Evolutionary conservation across 2,329 filamentous ascomycete genomes (phyloP).

Genomic region (Fusarium keratoplasticum): DNA sequence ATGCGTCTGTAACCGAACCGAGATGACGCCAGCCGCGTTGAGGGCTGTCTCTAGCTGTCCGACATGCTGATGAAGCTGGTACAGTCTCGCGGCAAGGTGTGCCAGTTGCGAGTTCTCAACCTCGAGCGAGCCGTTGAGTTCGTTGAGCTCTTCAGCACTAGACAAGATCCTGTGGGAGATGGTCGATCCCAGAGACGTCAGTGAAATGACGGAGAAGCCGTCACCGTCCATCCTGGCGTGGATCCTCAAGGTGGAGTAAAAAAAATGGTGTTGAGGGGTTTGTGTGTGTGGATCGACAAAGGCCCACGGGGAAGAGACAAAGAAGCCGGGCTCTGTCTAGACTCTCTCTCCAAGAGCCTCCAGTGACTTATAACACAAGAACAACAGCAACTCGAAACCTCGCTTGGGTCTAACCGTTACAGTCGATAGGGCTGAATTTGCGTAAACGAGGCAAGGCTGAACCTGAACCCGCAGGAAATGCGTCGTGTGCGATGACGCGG

Average conservation of each 20-base stretch:
- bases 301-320: slow-evolving; percentile 11
- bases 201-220: slow-evolving; percentile 50
- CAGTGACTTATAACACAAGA: background rate
- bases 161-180: slow-evolving; percentile 48
- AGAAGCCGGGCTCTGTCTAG: slow-evolving; percentile 2
- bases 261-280: background rate
- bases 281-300: background rate
- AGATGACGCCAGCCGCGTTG: slow-evolving; percentile 41
- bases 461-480: background rate
- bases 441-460: slow-evolving; percentile 22
- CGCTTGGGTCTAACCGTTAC: background rate
- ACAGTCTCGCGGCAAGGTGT: slow-evolving; percentile 38
- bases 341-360: background rate
- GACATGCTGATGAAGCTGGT: slow-evolving; percentile 42
- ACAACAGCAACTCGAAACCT: background rate
- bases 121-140: slow-evolving; percentile 35
- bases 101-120: slow-evolving; percentile 34
- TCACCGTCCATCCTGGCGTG: slow-evolving; percentile 46
- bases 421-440: slow-evolving; percentile 25
- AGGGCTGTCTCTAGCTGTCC: slow-evolving; percentile 44
- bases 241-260: background rate
- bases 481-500: slow-evolving; percentile 35
- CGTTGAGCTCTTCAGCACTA: slow-evolving; percentile 46
- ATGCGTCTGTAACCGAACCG: slow-evolving; percentile 44
- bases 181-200: slow-evolving; percentile 46